Conservation (phyloP, 2,329 filamentous ascomycete genomes). For the Aspergillus tamarii region DNA sequence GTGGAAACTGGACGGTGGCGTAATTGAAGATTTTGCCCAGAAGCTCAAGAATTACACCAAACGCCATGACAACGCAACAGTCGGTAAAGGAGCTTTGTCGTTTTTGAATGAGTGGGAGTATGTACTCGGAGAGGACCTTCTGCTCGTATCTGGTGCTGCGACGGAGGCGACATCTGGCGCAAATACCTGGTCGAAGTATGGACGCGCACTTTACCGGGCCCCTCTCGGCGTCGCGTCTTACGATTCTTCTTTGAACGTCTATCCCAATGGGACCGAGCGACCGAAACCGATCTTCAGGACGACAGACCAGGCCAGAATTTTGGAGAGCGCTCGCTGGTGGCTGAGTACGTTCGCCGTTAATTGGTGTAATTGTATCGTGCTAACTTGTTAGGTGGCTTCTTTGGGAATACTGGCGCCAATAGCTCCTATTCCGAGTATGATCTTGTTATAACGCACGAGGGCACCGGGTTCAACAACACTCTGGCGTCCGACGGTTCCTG, state of each 20-base stretch:
- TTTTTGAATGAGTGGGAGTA: conserved; percentile 59
- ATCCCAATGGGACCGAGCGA: conserved; percentile 51
- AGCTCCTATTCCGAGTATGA: conserved; percentile 31
- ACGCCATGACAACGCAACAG: conserved; percentile 32
- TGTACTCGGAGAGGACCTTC: conserved; percentile 45
- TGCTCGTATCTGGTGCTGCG: conserved; percentile 53
- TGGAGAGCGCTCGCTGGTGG: conserved; percentile 50
- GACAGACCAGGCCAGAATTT: conserved; percentile 58
- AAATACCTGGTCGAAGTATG: conserved; percentile 58
- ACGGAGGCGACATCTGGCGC: conserved; percentile 57
- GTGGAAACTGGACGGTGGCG: conserved; percentile 52
- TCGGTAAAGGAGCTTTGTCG: conserved; percentile 52
- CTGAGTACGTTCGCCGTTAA: conserved; percentile 43
- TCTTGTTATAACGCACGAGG: conserved; percentile 55
- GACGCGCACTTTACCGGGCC: conserved; percentile 56
- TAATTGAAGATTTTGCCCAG: conserved; percentile 52
- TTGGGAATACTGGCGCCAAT: conserved; percentile 25
- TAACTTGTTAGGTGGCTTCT: conserved; percentile 29
- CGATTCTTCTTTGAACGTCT: conserved; percentile 43
- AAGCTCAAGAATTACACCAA: conserved; percentile 54
- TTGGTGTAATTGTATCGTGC: background rate
- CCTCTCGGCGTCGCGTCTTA: conserved; percentile 52
- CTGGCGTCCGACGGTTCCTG: conserved; percentile 45
- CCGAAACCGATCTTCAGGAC: conserved; percentile 56
- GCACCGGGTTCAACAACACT: conserved; percentile 55